phyloP scores from a whole-genome alignment of 305 asterid species.

The Fraxinus baroniana region DNA sequence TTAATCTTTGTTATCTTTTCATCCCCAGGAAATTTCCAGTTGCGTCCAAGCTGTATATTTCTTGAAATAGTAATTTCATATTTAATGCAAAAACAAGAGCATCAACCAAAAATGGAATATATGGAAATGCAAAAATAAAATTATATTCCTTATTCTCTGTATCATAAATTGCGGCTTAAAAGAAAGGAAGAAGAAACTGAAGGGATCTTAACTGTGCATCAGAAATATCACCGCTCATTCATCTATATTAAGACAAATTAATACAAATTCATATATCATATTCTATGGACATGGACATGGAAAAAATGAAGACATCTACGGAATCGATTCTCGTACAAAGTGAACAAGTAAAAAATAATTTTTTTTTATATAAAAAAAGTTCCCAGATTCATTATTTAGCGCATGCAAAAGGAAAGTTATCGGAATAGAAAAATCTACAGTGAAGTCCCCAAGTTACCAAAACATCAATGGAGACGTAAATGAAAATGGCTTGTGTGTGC shows the following conservation, averaged over 20 bases:
- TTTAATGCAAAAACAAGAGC: neutral
- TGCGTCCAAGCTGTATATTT: neutral
- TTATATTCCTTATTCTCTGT: neutral
- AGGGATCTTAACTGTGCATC: neutral
- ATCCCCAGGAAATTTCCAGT: neutral
- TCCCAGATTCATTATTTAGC: neutral
- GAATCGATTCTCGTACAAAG: neutral
- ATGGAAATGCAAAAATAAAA: neutral
- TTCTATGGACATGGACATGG: neutral
- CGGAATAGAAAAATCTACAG: neutral
- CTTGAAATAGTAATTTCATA: neutral
- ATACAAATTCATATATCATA: neutral
- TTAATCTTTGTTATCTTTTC: neutral
- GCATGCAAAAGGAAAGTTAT: neutral
- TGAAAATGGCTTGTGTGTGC: neutral
- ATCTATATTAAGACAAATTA: neutral
- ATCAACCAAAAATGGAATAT: neutral
- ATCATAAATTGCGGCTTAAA: neutral
- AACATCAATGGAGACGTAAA: conserved; percentile 12
- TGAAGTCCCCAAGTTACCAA: conserved; percentile 5
- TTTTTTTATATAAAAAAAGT: neutral
- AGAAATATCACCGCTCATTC: neutral
- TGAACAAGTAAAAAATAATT: neutral
- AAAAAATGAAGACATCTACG: neutral
- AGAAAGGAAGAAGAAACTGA: neutral